Base-by-base conservation (phyloP, 1,284 basidiomycete species). In the Ceratobasidium theobromae region DNA sequence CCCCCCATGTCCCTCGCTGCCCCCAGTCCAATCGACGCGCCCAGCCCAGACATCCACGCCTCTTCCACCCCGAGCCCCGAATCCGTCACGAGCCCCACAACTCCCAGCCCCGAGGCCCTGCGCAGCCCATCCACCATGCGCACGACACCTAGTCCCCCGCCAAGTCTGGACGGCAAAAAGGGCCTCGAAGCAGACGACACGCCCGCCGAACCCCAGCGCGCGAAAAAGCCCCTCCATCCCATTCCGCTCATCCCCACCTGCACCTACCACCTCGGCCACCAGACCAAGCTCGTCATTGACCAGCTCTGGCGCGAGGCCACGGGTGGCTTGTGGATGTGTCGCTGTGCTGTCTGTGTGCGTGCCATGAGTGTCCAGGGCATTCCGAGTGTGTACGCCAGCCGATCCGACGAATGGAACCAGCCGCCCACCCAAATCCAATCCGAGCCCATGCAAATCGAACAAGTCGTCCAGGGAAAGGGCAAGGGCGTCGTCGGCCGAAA, bases 61-160 rank as follows among this genome's bases (percentile, higher is more conserved):
- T 38, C 35, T 8, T 38, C 35, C 8, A 38, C 35, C 8, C 18
- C 43, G 9, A 45, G 43, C 18, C 43, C 43, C 9, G 43, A 14
- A 21, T 45, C 43, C 6, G 18, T 21, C 43, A 41, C 40, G 33
- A 55, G 53, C 21, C 35, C 35, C 35, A 38, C 32, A 18, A 53
- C 52, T 4, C 53, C 53, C 18, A 55, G 53, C 23, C 53, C 53
- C 3, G 55, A 58, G 21, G 55, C 55, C n/a, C n/a, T 46, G 6
- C 23, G 27, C 18, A 58, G 55, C 27, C 55, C 55, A n/a, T 58
- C 55, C 27, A 58, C 55, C 28, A 58, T 58, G 55, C 55, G 55
- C 23, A 58, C 55, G 27, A 58, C 55, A 16, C 55, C 55, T 6
- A 58, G 55, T 23, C 55, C 55, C 6, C 55, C 55, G 9, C 55